Evolutionary conservation across 768 basidiomycete genomes (phyloP).

Genomic region (Pleurotus djamor): DNA sequence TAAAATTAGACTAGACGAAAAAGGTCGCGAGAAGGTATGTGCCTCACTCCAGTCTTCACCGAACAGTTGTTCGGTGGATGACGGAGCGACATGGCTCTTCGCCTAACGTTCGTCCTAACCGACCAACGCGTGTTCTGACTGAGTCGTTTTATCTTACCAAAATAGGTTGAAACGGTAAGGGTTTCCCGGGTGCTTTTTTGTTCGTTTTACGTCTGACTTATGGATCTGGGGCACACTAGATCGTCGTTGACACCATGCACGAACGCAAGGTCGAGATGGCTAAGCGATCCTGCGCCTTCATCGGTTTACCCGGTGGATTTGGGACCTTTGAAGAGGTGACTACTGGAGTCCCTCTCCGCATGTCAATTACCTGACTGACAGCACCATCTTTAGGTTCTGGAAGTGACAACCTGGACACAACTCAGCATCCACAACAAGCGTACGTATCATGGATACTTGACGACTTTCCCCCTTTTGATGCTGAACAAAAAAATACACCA

Average conservation of each 20-base stretch:
- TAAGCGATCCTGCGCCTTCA: conserved; percentile 70
- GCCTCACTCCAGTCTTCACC: not conserved
- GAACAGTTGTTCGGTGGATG: not conserved
- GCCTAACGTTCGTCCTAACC: not conserved
- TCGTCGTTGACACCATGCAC: conserved; percentile 82
- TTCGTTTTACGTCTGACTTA: not conserved
- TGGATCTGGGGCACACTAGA: conserved; percentile 30
- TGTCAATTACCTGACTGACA: not conserved
- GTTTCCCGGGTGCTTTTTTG: not conserved
- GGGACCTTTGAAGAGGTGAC: conserved; percentile 92
- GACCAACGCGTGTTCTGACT: not conserved
- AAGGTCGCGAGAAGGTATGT: conserved; percentile 18
- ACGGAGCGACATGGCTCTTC: not conserved
- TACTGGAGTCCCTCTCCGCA: not conserved
- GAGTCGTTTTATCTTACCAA: not conserved
- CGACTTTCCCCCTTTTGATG: no score
- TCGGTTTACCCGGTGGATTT: conserved; percentile 90
- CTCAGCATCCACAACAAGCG: conserved; percentile 85
- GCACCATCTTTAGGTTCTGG: conserved; percentile 57
- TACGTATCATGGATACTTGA: conserved; percentile 30
- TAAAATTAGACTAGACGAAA: conserved; percentile 19
- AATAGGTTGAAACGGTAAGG: conserved; percentile 28
- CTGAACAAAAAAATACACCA: no score
- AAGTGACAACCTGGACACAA: conserved; percentile 95
- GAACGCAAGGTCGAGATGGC: conserved; percentile 94